Conservation (phyloP, 2,329 filamentous ascomycete species). For the Fusarium haematococcum region DNA sequence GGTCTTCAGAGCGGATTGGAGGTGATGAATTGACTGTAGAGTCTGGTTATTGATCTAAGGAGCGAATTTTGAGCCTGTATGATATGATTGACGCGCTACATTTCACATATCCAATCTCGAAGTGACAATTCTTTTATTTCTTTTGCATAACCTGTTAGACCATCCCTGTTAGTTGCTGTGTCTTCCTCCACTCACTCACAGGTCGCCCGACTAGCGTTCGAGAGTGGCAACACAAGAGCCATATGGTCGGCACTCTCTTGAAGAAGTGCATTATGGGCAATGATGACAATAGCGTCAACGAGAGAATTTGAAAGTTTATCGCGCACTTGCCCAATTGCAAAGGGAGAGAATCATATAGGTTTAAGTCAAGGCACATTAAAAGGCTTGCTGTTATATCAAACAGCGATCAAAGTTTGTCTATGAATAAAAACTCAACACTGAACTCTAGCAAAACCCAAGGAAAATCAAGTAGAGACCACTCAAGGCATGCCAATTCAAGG, state of each 20-base stretch:
- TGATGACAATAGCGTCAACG: background rate
- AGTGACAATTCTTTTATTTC: background rate
- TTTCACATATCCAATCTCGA: background rate
- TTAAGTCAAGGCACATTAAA: background rate
- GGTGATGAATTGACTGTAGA: background rate
- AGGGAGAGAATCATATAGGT: background rate
- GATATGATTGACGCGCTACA: background rate
- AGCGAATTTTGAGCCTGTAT: background rate
- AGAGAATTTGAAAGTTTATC: background rate
- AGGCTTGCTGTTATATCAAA: background rate
- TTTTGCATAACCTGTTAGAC: background rate
- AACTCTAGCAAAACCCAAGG: background rate
- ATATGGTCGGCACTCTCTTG: background rate
- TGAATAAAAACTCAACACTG: background rate
- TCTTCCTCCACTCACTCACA: background rate
- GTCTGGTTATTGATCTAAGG: background rate
- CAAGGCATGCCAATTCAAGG: background rate
- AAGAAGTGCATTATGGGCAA: background rate
- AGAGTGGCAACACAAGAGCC: background rate
- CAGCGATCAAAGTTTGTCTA: background rate
- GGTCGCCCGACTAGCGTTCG: background rate
- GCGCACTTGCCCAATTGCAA: background rate
- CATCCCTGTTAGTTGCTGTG: background rate
- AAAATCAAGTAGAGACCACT: background rate
- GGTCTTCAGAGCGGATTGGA: constrained; percentile 13